Evolutionary conservation across 805 yeast genomes (phyloP), one percentile per base, ranked within the genome.

Genomic region (Phaffomyces opuntiae): DNA sequence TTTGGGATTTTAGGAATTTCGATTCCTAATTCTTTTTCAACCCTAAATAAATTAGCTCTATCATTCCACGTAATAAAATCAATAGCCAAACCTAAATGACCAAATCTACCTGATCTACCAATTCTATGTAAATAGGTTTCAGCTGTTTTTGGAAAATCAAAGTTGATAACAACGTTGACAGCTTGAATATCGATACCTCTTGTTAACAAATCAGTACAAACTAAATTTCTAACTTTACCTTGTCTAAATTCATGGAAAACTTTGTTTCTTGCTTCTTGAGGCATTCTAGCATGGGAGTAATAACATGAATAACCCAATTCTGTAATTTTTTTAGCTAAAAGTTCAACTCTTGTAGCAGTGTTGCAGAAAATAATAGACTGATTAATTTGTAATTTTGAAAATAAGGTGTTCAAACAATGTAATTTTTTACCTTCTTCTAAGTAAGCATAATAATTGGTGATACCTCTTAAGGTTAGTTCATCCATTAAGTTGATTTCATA

Each of bases 131-230:
- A 77, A 65, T 93, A 93, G 36, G 98, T 93, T 67, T 93, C 99
- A 8, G 98, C 97, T 44, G 84, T 88, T 67, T 91, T 91, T 50
- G 99, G 99, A 83, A 93, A 93, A 67, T 93, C 99, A 65, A 93
- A 93, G 71, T 93, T 93, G 60, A 93, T 87, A 42, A 93, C 99
- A 40, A 93, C 98, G 63, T 93, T 93, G 53, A 93, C 99, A 7
- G 98, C 98, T 69, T 93, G 98, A 59, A 93, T 91, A 75, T 93
- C 99, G 60, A 93, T 93, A 78, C 99, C 98, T 75, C 98, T 86
- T 29, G 98, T 91, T 53, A 93, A 77, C 51, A 93, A 74, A 70
- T 93, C 99, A 1, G 98, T 87, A 70, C 99, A 93, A 36, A 93
- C 99, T 60, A 93, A 75, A 62, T 93, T 93, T 72, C 99, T 84